A percentile compares a stretch with the other conserved stretches of the same genome.
phyloP scores from a whole-genome alignment of 768 basidiomycete species.

The Obba rivulosa region DNA sequence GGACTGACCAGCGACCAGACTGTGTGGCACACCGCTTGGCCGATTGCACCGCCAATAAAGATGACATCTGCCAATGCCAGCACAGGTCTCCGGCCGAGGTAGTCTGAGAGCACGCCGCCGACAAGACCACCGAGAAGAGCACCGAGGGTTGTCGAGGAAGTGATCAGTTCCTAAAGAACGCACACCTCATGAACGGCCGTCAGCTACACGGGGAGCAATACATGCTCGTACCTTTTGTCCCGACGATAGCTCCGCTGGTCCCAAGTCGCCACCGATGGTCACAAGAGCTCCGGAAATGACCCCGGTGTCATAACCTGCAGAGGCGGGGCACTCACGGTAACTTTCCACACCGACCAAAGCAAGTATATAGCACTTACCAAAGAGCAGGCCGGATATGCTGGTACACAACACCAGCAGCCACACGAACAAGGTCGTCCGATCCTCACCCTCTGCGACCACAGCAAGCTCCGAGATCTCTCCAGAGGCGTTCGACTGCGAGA shows the following conservation, averaged over 20 bases:
- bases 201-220: not conserved
- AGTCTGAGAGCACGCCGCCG: conserved; percentile 67
- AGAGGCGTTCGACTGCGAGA: conserved; percentile 5
- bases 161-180: conserved; percentile 63
- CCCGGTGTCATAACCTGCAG: conserved; percentile 72
- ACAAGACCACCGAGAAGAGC: conserved; percentile 70
- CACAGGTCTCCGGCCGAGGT: conserved; percentile 60
- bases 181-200: not conserved
- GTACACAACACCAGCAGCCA: conserved; percentile 73
- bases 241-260: conserved; percentile 48
- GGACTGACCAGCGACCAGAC: conserved; percentile 62
- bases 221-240: conserved; percentile 50
- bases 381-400: conserved; percentile 72
- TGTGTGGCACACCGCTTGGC: conserved; percentile 63
- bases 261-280: conserved; percentile 63
- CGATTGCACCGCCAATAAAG: conserved; percentile 71
- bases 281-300: conserved; percentile 80
- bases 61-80: conserved; percentile 64
- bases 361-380: conserved; percentile 42
- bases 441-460: conserved; percentile 60
- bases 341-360: not conserved
- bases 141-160: conserved; percentile 72
- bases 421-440: conserved; percentile 65
- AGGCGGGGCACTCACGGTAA: not conserved
- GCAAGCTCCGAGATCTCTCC: conserved; percentile 57